Percentiles rank a stretch among this genome's conserved stretches.
Conservation (phyloP, 1,139 yeast genomes). For the Geotrichum histeridarum region DNA sequence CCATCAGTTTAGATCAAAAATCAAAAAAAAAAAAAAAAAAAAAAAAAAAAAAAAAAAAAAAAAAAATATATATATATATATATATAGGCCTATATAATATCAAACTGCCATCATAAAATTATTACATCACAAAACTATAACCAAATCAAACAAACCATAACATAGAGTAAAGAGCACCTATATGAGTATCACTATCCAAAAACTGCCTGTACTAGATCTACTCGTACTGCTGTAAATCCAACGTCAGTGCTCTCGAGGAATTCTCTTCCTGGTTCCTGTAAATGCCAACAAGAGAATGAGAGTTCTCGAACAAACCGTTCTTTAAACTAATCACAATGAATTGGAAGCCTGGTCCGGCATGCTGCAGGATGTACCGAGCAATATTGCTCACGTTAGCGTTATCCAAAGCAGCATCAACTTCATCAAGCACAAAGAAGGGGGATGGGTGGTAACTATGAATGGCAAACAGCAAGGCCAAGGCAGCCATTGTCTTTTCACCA, state of each 20-base stretch:
- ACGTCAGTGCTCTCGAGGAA: slow-evolving; percentile 62
- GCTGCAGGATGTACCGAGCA: slow-evolving; percentile 73
- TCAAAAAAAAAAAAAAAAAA: too few species aligned
- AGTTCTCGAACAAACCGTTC: slow-evolving; percentile 77
- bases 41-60: too few species aligned
- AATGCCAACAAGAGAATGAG: slow-evolving; percentile 90
- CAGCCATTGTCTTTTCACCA: slow-evolving; percentile 96
- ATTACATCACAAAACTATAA: too few species aligned
- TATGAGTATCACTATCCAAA: too few species aligned
- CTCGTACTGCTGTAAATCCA: slow-evolving; percentile 27
- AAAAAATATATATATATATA: too few species aligned
- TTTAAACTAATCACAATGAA: slow-evolving; percentile 91
- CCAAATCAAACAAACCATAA: too few species aligned
- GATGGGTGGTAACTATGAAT: slow-evolving; percentile 88
- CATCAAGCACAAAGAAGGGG: slow-evolving; percentile 93
- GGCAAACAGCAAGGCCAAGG: slow-evolving; percentile 85
- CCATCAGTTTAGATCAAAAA: too few species aligned
- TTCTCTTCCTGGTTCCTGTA: slow-evolving; percentile 78
- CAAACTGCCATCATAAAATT: too few species aligned
- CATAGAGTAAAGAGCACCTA: too few species aligned
- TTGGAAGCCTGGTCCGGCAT: slow-evolving; percentile 77
- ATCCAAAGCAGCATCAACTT: slow-evolving; percentile 95
- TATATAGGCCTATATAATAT: too few species aligned
- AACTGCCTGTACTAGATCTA: neutral
- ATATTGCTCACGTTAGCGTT: slow-evolving; percentile 79